Conservation (phyloP, 2,329 filamentous ascomycete genomes). For the Kalmusia sp. region DNA sequence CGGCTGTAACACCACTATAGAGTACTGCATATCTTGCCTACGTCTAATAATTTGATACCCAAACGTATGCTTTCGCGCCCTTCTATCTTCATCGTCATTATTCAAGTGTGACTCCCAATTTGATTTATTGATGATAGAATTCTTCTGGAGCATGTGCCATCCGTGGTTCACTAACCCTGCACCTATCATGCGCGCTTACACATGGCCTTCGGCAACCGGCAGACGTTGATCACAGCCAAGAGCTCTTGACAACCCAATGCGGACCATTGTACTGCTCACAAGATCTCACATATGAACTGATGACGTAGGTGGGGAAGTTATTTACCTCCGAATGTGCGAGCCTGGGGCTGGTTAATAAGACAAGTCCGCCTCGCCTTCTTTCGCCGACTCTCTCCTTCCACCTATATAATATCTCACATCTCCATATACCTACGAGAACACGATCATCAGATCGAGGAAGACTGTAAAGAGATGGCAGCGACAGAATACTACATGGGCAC, state of each 20-base stretch:
- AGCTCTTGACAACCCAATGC: conserved; percentile 27
- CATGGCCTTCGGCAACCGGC: conserved; percentile 9
- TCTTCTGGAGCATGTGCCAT: conserved; percentile 12
- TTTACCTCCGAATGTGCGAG: neutral
- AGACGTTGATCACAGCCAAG: conserved; percentile 27
- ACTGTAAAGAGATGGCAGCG: conserved; percentile 35
- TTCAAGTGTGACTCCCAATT: neutral
- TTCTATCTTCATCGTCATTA: neutral
- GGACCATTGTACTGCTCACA: conserved; percentile 20
- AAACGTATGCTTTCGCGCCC: neutral
- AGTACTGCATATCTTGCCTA: neutral
- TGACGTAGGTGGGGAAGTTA: conserved; percentile 33
- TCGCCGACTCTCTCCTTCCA: conserved; percentile 5
- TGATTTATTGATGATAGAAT: neutral
- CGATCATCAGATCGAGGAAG: neutral
- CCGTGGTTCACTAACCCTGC: conserved; percentile 13
- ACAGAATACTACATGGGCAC: conserved; percentile 42
- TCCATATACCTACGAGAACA: neutral
- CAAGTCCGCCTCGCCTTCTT: conserved; percentile 16
- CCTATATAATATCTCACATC: neutral
- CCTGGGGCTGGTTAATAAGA: conserved; percentile 33
- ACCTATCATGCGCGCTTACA: conserved; percentile 21
- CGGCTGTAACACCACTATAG: neutral
- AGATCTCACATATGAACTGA: conserved; percentile 23
- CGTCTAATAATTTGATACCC: conserved; percentile 1